A percentile compares a stretch with the other conserved stretches of the same genome.
These are phyloP conservation scores for Trypanosoma cruzi DNA, from an alignment of 208 protist species.

Conservation along the genomic window DNA sequence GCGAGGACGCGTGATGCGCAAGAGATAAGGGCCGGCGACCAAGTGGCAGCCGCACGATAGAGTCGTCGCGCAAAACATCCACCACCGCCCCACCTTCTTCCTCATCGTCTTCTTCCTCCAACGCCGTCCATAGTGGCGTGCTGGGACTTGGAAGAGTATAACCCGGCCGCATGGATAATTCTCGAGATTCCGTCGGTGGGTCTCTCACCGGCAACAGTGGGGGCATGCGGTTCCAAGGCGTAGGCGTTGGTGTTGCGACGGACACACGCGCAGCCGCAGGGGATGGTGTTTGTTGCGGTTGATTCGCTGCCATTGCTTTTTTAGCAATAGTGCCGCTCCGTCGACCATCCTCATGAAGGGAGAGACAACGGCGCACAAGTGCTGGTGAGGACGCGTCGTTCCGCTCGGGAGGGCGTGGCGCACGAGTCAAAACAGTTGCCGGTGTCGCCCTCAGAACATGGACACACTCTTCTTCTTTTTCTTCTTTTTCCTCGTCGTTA, in stretches of 20 bases:
- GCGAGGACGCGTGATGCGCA: background rate
- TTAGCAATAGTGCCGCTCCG: background rate
- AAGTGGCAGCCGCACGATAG: constrained; percentile 28
- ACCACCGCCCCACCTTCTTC: constrained; percentile 18
- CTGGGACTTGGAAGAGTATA: constrained; percentile 54
- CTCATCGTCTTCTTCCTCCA: constrained; percentile 25
- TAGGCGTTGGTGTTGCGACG: constrained; percentile 6
- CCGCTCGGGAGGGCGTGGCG: background rate
- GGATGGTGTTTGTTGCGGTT: background rate
- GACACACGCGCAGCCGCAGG: constrained; percentile 1
- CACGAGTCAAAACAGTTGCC: constrained; percentile 11
- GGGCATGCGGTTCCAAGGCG: constrained; percentile 7
- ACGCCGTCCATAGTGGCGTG: constrained; percentile 59
- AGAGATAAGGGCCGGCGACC: constrained; percentile 12
- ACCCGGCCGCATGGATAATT: constrained; percentile 37
- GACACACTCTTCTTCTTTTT: background rate
- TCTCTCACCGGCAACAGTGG: constrained; percentile 23
- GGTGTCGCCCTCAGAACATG: constrained; percentile 1
- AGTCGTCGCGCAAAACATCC: constrained; percentile 25
- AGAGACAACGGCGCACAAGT: constrained; percentile 24
- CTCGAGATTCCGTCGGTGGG: constrained; percentile 66
- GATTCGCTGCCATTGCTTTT: background rate
- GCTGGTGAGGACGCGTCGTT: background rate
- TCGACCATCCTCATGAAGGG: constrained; percentile 14
- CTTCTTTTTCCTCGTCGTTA: background rate